Base-by-base conservation (phyloP, 768 basidiomycete genomes). In the Porphyrellus cyaneotinctus region DNA sequence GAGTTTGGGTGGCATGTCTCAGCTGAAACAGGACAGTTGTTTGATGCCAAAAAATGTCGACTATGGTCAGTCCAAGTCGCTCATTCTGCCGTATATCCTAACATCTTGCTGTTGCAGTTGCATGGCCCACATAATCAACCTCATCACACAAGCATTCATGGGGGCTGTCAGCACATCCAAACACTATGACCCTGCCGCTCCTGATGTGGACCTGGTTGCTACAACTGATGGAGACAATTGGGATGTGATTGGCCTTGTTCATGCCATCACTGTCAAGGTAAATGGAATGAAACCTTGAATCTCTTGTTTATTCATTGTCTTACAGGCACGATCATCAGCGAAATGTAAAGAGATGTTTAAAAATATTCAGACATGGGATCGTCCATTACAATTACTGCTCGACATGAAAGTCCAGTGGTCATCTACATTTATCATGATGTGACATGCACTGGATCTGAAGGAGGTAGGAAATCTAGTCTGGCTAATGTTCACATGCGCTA, bases 61-160 rank as follows among this genome's bases (percentile, higher is more conserved):
- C 11, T 33, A 33, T 11, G 32, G 11, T 33, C 11, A 11, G 32
- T 14, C 11, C n/a, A n/a, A n/a, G n/a, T n/a, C n/a, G n/a, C n/a
- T n/a, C n/a, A n/a, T n/a, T n/a, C n/a, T n/a, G n/a, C n/a, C n/a
- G 11, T 33, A 33, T 11, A 33, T 33, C 32, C 11, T n/a, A n/a
- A n/a, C n/a, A n/a, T n/a, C n/a, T n/a, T n/a, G n/a, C n/a, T n/a
- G 5, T 33, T 14, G 11, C 11, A 33, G 32, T 33, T 50, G 54
- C 4, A 51, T 55, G 49, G 54, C 45, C 0, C 54, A 51, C 18
- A 8, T 55, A 0, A 47, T 56, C 35, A 56, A 51, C 6, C 45
- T 56, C 2, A 10, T 17, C 0, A 56, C 45, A 1, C 49, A 55
- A 18, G 32, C 8, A 0, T 42, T 55, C 5, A 20, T 55, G 5